These are phyloP conservation scores for Magnaporthales sp. DNA, from an alignment of 2,329 filamentous ascomycete genomes.

Conservation along the genomic window DNA sequence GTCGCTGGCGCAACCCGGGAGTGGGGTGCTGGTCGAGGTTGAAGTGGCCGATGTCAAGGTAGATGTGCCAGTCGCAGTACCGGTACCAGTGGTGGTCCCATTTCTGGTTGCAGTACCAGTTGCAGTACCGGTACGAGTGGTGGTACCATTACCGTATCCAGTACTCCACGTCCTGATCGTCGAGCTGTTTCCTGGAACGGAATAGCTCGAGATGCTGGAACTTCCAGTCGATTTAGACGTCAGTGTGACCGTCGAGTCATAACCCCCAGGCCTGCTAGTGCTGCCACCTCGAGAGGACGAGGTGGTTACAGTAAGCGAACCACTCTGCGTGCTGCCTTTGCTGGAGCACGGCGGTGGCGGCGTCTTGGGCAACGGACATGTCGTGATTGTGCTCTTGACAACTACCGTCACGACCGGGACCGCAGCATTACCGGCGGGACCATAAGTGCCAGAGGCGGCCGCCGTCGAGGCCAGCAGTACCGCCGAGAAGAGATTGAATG, in stretches of 20 bases:
- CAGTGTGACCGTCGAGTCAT: not conserved
- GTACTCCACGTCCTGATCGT: not conserved
- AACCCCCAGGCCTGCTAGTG: not conserved
- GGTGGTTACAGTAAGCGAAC: not conserved
- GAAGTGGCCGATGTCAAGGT: not conserved
- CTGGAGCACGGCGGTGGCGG: conserved; percentile 9
- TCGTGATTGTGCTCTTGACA: conserved; percentile 11
- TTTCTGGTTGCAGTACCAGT: too few relatives aligned
- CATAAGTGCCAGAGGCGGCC: not conserved
- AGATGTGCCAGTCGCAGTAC: not conserved
- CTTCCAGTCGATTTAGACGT: not conserved
- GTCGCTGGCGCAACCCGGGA: conserved; percentile 1
- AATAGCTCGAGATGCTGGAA: not conserved
- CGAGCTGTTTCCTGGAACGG: not conserved
- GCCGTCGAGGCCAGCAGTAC: conserved; percentile 11
- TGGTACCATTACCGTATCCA: not conserved
- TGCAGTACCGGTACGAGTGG: not conserved
- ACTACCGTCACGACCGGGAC: conserved; percentile 9
- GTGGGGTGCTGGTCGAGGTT: not conserved
- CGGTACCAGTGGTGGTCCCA: not conserved
- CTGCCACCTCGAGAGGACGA: not conserved
- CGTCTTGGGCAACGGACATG: conserved; percentile 7
- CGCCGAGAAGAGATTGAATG: conserved; percentile 13
- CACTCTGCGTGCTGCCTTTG: not conserved
- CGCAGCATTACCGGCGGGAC: not conserved